Evolutionary conservation across 805 yeast species (phyloP).

Genomic region (Sungouiozyma ichnusensis): DNA sequence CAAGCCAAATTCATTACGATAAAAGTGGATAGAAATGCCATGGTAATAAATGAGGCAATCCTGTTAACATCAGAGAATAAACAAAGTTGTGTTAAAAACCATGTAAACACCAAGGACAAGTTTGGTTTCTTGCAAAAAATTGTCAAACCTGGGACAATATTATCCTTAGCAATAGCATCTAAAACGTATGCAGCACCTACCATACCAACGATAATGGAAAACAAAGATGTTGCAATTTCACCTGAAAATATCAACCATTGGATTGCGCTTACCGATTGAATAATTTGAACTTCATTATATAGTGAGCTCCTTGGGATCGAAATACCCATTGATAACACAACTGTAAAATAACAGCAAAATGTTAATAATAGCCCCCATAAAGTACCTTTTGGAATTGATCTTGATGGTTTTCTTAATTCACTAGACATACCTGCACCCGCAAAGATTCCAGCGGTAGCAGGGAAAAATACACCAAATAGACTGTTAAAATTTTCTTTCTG

Average conservation of each 20-base stretch:
- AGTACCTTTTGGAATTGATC: conserved; percentile 90
- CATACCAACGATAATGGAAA: conserved; percentile 89
- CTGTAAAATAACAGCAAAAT: conserved; percentile 64
- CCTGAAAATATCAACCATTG: conserved; percentile 68
- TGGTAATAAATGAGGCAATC: conserved; percentile 89
- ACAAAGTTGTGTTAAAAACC: conserved; percentile 75
- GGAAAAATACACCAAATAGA: conserved; percentile 90
- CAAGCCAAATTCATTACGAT: conserved; percentile 92
- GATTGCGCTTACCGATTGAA: conserved; percentile 69
- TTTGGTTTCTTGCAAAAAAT: conserved; percentile 57
- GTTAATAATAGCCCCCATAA: conserved; percentile 72
- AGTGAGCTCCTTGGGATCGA: conserved; percentile 74
- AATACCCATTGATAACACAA: conserved; percentile 69
- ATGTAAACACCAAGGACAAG: conserved; percentile 60
- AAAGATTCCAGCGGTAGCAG: conserved; percentile 96
- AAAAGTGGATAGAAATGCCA: conserved; percentile 96
- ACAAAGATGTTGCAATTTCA: conserved; percentile 84
- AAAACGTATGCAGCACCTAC: conserved; percentile 90
- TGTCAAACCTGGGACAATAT: conserved; percentile 69
- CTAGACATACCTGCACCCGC: conserved; percentile 99
- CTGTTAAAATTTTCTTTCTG: conserved; percentile 68
- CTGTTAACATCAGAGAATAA: conserved; percentile 84
- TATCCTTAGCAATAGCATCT: conserved; percentile 85
- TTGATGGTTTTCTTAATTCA: conserved; percentile 74
- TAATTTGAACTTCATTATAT: conserved; percentile 68